A percentile compares a stretch with the other conserved stretches of the same genome.
These are phyloP conservation scores for Plasmodium berghei DNA, from an alignment of 169 alveolate genomes.

Conservation along the genomic window DNA sequence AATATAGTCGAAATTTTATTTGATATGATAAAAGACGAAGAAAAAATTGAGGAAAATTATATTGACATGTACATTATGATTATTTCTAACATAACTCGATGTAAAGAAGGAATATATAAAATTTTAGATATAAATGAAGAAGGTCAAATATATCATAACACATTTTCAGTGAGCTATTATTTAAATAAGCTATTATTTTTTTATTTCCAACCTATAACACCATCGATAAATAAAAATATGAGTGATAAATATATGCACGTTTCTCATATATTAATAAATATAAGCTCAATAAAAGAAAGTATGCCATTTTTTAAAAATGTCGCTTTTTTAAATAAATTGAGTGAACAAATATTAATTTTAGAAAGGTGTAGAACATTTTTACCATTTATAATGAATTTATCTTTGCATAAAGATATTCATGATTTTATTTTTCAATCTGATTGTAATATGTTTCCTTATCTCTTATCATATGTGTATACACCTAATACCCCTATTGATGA, in stretches of 20 bases:
- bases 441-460: conserved; percentile 34
- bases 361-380: conserved; percentile 22
- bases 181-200: conserved; percentile 38
- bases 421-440: conserved; percentile 19
- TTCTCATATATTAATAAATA: conserved; percentile 34
- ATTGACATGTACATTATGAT: conserved; percentile 51
- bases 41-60: conserved; percentile 16
- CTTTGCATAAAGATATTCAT: conserved; percentile 16
- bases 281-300: conserved; percentile 53
- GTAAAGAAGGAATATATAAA: conserved; percentile 47
- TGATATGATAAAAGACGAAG: conserved; percentile 52
- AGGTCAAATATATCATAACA: neutral
- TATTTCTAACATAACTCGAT: conserved; percentile 27
- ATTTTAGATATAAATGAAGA: conserved; percentile 16
- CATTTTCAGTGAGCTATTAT: conserved; percentile 18
- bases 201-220: conserved; percentile 25
- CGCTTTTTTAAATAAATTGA: conserved; percentile 13
- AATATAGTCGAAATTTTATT: conserved; percentile 36
- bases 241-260: conserved; percentile 37
- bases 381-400: conserved; percentile 31
- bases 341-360: conserved; percentile 11
- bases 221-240: conserved; percentile 18
- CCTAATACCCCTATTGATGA: neutral
- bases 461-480: conserved; percentile 22
- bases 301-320: conserved; percentile 30